Base-by-base conservation (phyloP, 2,329 filamentous ascomycete species). In the Phaeosphaeria sp. region DNA sequence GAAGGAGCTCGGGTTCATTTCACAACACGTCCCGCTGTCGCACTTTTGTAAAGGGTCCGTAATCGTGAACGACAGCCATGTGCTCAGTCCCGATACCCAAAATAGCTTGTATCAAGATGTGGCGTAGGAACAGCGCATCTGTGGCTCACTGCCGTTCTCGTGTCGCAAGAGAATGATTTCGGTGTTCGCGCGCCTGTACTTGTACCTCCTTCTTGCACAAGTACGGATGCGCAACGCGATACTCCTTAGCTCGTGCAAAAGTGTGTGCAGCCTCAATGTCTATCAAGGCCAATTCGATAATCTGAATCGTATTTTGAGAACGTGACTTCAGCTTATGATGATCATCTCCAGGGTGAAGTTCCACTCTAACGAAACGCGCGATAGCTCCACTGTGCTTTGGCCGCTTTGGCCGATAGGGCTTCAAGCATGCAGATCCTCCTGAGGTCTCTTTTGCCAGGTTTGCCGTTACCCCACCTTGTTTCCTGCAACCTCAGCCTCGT, bases 301-400 rank as follows among this genome's bases (percentile, higher is more conserved):
- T 36, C 11, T 36, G 30, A 36, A 36, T 36, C 30, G 30, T 36
- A 13, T 36, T 7, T 36, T 3, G 30, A 36, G 3, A 36, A 13
- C 30, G 30, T 36, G 30, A 36, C 30, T 13, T 36, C 8, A 13
- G 30, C 30, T n/a, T n/a, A n/a, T 36, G 25, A 49, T 33, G 25
- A 36, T 36, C 9, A 49, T 49, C 46, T 49, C 33, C 46, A 18
- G 33, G 46, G 30, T n/a, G 48, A 50, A 22, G 22, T 22, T 46
- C 11, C 44, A 46, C 44, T 22, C 21, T 20, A 46, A 24, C 44
- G 44, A 46, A 27, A 46, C 15, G 22, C 44, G 44, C 44, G 15
- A 46, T 46, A 25, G 44, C 44, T 13, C 11, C 30, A 13, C 11
- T 43, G 17, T 43, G 40, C n/a, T 21, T 46, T 46, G 44, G 44